A percentile compares a stretch with the other conserved stretches of the same genome.
Evolutionary conservation across 176 grass and related monocot genomes (phyloP).

Genomic region (Oryza officinalis): DNA sequence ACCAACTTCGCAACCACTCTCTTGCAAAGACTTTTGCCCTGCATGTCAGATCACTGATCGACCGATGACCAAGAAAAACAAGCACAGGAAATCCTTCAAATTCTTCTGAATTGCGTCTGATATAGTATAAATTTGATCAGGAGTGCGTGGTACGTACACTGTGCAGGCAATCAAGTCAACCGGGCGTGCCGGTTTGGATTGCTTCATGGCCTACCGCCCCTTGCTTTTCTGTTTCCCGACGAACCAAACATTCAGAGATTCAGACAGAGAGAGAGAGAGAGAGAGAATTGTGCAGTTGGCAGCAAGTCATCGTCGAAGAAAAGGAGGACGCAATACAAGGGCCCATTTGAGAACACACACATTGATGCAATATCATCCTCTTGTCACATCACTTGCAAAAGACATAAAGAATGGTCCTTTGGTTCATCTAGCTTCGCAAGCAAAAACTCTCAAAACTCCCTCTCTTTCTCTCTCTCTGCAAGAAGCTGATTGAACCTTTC

Average conservation of each 20-base stretch:
- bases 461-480: too few species aligned
- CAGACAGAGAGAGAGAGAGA: background rate
- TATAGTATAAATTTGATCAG: background rate
- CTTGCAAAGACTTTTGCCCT: background rate
- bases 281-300: background rate
- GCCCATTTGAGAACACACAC: background rate
- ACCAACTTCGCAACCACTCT: background rate
- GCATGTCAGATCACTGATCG: background rate
- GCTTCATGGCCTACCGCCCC: background rate
- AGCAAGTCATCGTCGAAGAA: background rate
- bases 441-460: background rate
- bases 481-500: background rate
- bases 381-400: background rate
- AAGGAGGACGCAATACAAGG: background rate
- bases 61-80: background rate
- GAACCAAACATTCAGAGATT: background rate
- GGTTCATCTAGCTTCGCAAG: background rate
- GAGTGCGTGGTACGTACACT: background rate
- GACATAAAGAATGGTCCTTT: background rate
- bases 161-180: background rate
- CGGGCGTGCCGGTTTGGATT: constrained; percentile 1
- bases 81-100: background rate
- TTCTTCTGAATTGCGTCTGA: background rate
- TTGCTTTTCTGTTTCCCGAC: background rate
- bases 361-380: background rate